Base-by-base conservation (phyloP, 2,329 filamentous ascomycete species). In the Arachnomyces sp. region DNA sequence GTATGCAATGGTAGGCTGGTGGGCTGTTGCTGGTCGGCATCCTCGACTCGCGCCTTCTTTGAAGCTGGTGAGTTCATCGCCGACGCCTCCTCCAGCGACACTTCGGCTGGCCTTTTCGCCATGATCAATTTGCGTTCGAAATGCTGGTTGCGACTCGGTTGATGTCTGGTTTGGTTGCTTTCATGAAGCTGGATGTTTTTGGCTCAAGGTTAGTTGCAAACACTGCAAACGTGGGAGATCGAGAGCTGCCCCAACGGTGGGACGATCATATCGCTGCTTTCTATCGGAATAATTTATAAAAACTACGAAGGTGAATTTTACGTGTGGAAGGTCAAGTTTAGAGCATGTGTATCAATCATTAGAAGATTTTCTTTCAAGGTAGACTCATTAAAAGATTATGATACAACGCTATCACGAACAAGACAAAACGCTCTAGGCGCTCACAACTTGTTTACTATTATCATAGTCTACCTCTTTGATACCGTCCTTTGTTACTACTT, bases 401-500 rank as follows among this genome's bases (percentile, higher is more conserved):
- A 52, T 55, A 58, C 51, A 58, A 57, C 51, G 45, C 51, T 46
- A 32, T 43, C 42, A 46, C 51, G 49, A 49, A 50, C 50, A 46
- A 51, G 47, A 50, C 48, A 31, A 42, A 40, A 37, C 47, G 36
- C 40, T 56, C 62, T 64, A 71, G 57, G 68, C 66, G 59, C 63
- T 61, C 42, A 59, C 56, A 43, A 69, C 66, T 47, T 67, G 60
- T 64, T 79, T 81, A 67, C 84, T 81, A 60, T 94, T 86, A 60
- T 90, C 83, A 62, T 88, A 93, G 49, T 86, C 79, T 55, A 93
- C 76, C 55, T 92, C 86, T 53, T 77, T 71, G 47, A 98, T 82
- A 8, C 93, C 92, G 54, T 96, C 87, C 70, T 93, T 94, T 47
- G 88, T 94, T 56, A 98, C 80, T 28, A 88, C 84, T 75, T 96